Percentiles rank a stretch among this genome's conserved stretches.
These are phyloP conservation scores for Trichoderma erinaceum DNA, from an alignment of 495 filamentous ascomycete species.

Conservation along the genomic window DNA sequence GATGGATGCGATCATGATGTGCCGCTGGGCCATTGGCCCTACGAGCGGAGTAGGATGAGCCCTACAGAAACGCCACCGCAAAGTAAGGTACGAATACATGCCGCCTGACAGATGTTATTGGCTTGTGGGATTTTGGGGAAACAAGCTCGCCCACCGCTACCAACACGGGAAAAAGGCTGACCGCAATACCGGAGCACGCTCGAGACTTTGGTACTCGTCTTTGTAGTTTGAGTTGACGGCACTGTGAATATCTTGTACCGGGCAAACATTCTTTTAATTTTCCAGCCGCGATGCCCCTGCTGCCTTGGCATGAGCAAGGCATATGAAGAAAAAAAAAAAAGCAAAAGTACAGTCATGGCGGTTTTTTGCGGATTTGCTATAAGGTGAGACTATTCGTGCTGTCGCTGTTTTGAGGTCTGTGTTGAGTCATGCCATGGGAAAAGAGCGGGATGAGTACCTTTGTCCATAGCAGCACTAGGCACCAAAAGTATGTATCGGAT, in stretches of 20 bases:
- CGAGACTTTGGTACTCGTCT: not conserved
- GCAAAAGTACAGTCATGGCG: not conserved
- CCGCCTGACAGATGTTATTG: not conserved
- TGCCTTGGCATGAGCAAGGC: no score
- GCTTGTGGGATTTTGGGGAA: not conserved
- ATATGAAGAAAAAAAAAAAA: not conserved
- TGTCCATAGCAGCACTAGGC: not conserved
- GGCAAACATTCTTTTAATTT: no score
- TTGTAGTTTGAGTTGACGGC: no score
- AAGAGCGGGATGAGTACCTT: not conserved
- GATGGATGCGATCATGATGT: constrained; percentile 5
- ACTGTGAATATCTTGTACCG: no score
- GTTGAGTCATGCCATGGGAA: not conserved
- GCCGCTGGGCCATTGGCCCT: constrained; percentile 12
- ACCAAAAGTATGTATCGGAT: not conserved
- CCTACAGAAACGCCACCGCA: constrained; percentile 8
- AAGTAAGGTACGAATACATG: not conserved
- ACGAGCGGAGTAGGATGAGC: constrained; percentile 4
- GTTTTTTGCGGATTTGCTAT: not conserved
- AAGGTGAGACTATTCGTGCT: not conserved
- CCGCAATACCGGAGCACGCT: not conserved
- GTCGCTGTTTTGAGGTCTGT: not conserved
- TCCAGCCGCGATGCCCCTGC: no score
- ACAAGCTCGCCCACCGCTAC: constrained; percentile 5
- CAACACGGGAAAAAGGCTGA: not conserved